Base-by-base conservation (phyloP, 768 basidiomycete species). In the Dioszegia aurantiaca region DNA sequence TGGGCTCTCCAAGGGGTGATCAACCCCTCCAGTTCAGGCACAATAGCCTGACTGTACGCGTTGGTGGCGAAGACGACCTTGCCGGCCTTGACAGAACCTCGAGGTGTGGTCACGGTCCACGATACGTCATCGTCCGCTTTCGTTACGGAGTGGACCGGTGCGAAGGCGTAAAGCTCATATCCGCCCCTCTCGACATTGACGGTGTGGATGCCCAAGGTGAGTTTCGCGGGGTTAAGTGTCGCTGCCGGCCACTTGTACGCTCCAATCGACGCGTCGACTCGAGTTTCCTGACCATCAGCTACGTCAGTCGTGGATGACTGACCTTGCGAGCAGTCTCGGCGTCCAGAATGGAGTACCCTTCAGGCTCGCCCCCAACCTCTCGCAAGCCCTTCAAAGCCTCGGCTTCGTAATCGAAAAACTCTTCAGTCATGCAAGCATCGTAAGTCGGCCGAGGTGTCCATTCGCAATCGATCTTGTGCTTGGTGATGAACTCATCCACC, bases 51-150 rank as follows among this genome's bases (percentile, higher is more conserved):
- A 11, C 85, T 83, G 60, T 93, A 92, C 0, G 80, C 92, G 66
- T 95, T 95, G 10, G 89, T 92, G 0, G 89, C 89, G 70, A 92
- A 89, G 3, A 95, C 78, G 42, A 94, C 82, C 59, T 85, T 84
- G 19, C 79, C 75, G 61, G 87, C 85, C 3, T 70, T 40, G 21
- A 90, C 72, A 1, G 68, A 62, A 0, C 91, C 90, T n/a, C 89
- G 82, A 0, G 85, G 81, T 0, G 90, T 92, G 3, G 71, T 63
- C 12, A 88, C 72, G 0, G 68, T 68, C 86, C 86, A 88, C 2
- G 79, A 78, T 12, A 41, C 39, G 17, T 47, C 47, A 31, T 55
- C 54, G 40, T 26, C 24, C 3, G 42, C 62, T 55, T 46, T 28
- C 44, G 23, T 40, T 30, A 57, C 27, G 65, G 51, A 37, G 85